Evolutionary conservation across 2,329 filamentous ascomycete genomes (phyloP), one percentile per base, ranked within the genome.

Genomic region (Clarireedia monteithiana): DNA sequence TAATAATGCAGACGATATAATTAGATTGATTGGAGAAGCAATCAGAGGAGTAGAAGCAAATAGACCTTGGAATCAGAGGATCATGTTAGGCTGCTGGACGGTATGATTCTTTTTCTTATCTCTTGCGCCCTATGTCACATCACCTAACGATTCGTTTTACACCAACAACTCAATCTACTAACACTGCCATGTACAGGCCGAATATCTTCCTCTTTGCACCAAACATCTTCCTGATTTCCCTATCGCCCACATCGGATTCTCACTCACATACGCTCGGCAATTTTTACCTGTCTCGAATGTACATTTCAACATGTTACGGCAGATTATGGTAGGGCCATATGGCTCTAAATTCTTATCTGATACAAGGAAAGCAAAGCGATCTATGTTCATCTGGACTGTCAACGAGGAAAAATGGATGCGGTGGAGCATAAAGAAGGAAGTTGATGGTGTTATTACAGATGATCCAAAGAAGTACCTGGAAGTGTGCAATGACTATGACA

Each of bases 381-480:
- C 80, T 4, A 74, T 96, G 4, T 85, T 86, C 64, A 80, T 83
- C 0, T 97, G 92, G 92, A 96, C 91, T 0, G 88, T 96, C 50
- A 96, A 97, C 68, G 80, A 86, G 14, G 79, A 82, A 60, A 75
- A 77, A 50, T 81, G 83, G 71, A 96, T 97, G 91, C 79, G 83
- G 64, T 96, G 90, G 89, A 80, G 83, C 60, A 82, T 95, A 36
- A 71, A 76, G 27, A 73, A 80, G 44, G 64, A 64, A 26, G 73
- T 95, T 1, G 88, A 95, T 63, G 91, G 89, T 0, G 86, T 96
- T 4, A 84, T 96, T 53, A 95, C 91, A 0, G 91, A 96, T 67
- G 84, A 96, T 63, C 88, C 89, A 1, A 79, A 79, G 67, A 71
- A 79, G 61, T 92, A 84, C 66, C 67, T 84, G 24, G 78, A 85